Evolutionary conservation across 495 filamentous ascomycete genomes (phyloP).

Genomic region (Neurospora africana): DNA sequence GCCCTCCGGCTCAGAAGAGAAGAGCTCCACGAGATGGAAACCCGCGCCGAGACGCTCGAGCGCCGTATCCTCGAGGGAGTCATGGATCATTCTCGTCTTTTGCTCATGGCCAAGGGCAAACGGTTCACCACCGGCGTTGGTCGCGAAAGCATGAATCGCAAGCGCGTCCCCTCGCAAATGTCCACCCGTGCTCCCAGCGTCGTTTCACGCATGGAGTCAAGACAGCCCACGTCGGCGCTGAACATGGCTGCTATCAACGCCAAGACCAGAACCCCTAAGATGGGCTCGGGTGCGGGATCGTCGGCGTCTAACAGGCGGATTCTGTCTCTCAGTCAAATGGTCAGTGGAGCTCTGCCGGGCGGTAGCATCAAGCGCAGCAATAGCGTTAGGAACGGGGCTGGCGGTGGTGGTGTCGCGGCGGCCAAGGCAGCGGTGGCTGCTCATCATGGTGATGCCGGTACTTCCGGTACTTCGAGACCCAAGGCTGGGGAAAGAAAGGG

Average conservation of each 20-base stretch:
- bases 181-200: not conserved
- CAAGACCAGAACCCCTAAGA: not conserved
- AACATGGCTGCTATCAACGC: conserved; percentile 25
- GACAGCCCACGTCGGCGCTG: conserved; percentile 31
- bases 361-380: conserved; percentile 52
- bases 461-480: not conserved
- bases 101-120: conserved; percentile 58
- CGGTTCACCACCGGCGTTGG: conserved; percentile 8
- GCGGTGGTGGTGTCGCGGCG: conserved; percentile 32
- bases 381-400: conserved; percentile 56
- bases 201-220: not conserved
- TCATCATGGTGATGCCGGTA: not conserved
- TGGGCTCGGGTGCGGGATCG: not conserved
- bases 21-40: conserved; percentile 82
- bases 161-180: conserved; percentile 41
- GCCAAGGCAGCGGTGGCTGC: not conserved
- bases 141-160: conserved; percentile 46
- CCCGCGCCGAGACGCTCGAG: conserved; percentile 75
- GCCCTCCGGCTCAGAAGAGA: conserved; percentile 79
- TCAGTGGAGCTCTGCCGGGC: conserved; percentile 50
- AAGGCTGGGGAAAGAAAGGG: not conserved
- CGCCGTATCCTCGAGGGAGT: conserved; percentile 88
- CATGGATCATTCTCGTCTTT: conserved; percentile 82
- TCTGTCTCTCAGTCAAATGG: conserved; percentile 79
- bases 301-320: conserved; percentile 55